Conservation (phyloP, 108 stramenopile species). For the Nitzschia palea region DNA sequence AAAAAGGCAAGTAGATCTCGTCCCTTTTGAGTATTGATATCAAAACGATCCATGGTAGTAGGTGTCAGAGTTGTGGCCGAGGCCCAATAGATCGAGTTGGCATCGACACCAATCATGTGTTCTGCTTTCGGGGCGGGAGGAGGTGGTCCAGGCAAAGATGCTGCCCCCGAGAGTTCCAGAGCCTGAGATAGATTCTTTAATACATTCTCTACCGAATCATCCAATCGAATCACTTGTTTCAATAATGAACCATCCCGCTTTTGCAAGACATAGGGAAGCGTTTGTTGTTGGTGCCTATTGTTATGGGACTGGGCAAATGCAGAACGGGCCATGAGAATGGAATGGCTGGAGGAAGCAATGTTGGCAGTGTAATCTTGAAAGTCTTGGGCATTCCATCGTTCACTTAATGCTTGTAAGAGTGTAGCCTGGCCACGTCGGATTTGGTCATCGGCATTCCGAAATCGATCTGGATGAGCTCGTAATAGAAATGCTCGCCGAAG, state of each 20-base stretch:
- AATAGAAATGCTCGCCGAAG: constrained; percentile 80
- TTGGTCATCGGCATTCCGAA: constrained; percentile 48
- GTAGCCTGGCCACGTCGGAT: constrained; percentile 66
- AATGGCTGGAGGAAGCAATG: background rate
- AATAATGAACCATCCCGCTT: constrained; percentile 64
- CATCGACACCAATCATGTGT: background rate
- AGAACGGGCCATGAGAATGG: no score
- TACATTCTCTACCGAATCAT: constrained; percentile 55
- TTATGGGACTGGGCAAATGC: no score
- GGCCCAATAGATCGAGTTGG: background rate
- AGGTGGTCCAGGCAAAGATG: constrained; percentile 36
- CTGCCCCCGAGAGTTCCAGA: constrained; percentile 41
- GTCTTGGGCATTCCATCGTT: constrained; percentile 52
- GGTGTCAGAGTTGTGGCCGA: background rate
- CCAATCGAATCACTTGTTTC: constrained; percentile 47
- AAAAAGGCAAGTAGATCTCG: constrained; percentile 58
- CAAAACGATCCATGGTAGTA: constrained; percentile 26
- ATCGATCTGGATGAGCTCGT: constrained; percentile 82
- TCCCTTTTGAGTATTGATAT: constrained; percentile 47
- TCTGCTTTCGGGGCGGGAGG: constrained; percentile 22
- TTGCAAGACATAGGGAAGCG: constrained; percentile 54
- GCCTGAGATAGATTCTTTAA: constrained; percentile 51
- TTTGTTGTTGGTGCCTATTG: constrained; percentile 6
- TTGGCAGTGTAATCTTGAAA: constrained; percentile 50
- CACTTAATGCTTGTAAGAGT: constrained; percentile 60